These are phyloP conservation scores for Diaporthe australafricana DNA, from an alignment of 2,329 filamentous ascomycete genomes.

Conservation along the genomic window DNA sequence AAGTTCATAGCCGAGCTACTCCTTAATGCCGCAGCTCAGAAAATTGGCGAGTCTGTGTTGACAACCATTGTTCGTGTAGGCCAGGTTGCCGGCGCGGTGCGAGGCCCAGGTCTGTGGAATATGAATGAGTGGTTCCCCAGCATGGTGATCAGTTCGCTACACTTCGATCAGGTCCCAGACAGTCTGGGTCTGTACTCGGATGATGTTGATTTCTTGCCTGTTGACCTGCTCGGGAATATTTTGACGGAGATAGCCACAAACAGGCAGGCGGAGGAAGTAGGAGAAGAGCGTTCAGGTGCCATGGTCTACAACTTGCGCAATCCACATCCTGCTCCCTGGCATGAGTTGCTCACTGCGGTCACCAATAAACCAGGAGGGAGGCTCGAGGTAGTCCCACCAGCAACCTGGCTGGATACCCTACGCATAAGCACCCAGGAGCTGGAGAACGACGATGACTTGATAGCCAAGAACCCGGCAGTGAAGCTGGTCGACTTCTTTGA, in stretches of 20 bases:
- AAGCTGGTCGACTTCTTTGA: conserved; percentile 48
- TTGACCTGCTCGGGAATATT: conserved; percentile 52
- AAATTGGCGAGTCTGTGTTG: conserved; percentile 26
- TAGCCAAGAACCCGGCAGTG: conserved; percentile 43
- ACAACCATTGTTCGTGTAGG: conserved; percentile 43
- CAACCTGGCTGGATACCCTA: conserved; percentile 36
- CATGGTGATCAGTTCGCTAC: conserved; percentile 52
- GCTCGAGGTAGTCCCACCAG: not conserved
- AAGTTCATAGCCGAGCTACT: conserved; percentile 45
- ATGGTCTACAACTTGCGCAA: conserved; percentile 45
- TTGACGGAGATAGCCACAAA: conserved; percentile 46
- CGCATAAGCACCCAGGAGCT: conserved; percentile 26
- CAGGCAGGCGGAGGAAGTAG: not conserved
- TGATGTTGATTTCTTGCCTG: conserved; percentile 56
- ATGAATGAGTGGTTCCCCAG: conserved; percentile 55
- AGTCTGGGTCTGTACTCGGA: conserved; percentile 47
- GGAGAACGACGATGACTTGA: conserved; percentile 14
- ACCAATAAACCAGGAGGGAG: not conserved
- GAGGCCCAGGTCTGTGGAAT: conserved; percentile 50
- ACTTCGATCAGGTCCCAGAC: conserved; percentile 51
- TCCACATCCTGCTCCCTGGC: conserved; percentile 41
- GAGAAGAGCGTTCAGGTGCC: not conserved
- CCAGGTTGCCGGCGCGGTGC: conserved; percentile 44
- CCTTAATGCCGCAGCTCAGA: conserved; percentile 40
- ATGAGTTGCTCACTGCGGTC: conserved; percentile 40